Percentiles rank a stretch among this genome's conserved stretches.
These are phyloP conservation scores for Ceratobasidium sp. DNA, from an alignment of 1,284 basidiomycete genomes.

Conservation along the genomic window DNA sequence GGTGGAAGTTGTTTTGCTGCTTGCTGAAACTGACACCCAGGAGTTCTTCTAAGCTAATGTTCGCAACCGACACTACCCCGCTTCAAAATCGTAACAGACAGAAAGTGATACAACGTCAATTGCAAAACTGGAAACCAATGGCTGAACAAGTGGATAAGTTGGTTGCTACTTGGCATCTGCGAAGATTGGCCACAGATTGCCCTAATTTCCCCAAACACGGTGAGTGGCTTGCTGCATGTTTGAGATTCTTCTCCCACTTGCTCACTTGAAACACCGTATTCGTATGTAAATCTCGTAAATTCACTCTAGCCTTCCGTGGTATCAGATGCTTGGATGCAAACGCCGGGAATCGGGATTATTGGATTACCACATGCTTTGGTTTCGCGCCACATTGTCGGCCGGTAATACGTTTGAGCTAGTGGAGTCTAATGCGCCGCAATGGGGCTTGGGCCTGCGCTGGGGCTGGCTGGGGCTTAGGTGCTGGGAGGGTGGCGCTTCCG, in stretches of 20 bases:
- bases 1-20: not conserved
- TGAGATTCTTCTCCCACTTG: no score
- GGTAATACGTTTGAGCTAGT: not conserved
- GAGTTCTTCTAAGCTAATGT: not conserved
- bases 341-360: no score
- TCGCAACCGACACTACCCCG: not conserved
- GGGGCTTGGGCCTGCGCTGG: conserved; percentile 2
- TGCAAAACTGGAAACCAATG: not conserved
- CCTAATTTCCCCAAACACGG: no score
- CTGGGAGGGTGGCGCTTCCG: not conserved
- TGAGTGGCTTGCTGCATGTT: no score
- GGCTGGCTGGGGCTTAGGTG: no score
- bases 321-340: no score
- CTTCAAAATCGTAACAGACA: not conserved
- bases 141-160: no score
- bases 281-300: no score
- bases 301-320: no score
- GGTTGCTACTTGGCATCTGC: not conserved
- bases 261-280: no score
- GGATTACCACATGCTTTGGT: not conserved
- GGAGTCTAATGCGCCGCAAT: conserved; percentile 3
- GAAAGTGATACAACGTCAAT: not conserved
- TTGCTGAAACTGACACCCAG: not conserved
- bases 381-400: not conserved
- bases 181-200: conserved; percentile 5